These are phyloP conservation scores for Globisporangium yorkense DNA, from an alignment of 352 stramenopile species.

Conservation along the genomic window DNA sequence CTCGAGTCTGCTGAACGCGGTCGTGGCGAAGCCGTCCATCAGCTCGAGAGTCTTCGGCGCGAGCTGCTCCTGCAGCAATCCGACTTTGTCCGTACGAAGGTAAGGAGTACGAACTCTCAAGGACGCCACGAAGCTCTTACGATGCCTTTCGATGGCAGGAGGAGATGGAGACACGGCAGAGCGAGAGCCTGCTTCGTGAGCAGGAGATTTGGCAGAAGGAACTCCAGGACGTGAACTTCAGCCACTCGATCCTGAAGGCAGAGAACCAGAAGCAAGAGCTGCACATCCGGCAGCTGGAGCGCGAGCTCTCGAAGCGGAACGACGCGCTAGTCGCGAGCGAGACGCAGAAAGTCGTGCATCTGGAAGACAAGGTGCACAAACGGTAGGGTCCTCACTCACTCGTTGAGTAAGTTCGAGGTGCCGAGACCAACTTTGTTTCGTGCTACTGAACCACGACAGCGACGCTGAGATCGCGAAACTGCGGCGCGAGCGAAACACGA, in stretches of 20 bases:
- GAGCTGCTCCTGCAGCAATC: conserved; percentile 26
- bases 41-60: conserved; percentile 35
- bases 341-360: conserved; percentile 29
- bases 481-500: conserved; percentile 55
- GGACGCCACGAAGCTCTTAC: background rate
- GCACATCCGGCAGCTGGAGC: conserved; percentile 48
- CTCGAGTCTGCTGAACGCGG: conserved; percentile 21
- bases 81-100: conserved; percentile 21
- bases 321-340: conserved; percentile 36
- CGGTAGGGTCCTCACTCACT: conserved; percentile 16
- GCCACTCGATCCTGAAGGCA: conserved; percentile 38
- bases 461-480: conserved; percentile 53
- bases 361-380: conserved; percentile 37
- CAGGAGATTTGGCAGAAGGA: conserved; percentile 56
- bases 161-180: conserved; percentile 27
- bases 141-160: conserved; percentile 5
- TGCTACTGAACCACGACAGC: conserved; percentile 16
- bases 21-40: conserved; percentile 22
- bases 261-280: conserved; percentile 61
- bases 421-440: background rate
- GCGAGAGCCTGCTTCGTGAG: conserved; percentile 34
- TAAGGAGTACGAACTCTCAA: background rate
- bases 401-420: background rate
- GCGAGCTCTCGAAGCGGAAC: conserved; percentile 47
- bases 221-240: conserved; percentile 41